Evolutionary conservation across 257 asterid species (phyloP), one percentile per base, ranked within the genome.

Genomic region (Avicennia marina): DNA sequence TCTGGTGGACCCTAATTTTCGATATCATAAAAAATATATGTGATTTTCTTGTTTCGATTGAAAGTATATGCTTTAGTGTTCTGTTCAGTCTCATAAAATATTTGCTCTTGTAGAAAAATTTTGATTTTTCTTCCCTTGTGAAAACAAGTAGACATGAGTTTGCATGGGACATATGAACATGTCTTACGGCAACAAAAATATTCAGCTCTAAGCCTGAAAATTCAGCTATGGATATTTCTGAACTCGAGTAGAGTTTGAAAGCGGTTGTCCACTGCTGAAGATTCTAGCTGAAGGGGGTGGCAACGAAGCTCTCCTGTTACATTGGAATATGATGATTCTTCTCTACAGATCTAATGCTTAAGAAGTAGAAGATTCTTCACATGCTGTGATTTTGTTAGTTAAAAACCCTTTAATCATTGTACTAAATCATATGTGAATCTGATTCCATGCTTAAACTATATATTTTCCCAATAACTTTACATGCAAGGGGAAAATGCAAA

Each of bases 401-500:
- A 13, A 24, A 21, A 6, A 5, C 32, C 24, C 5, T 31, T 6
- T 31, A 44, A 58, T 58, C 45, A 58, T 58, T 44, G 64, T 27
- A 10, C 45, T 59, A 10, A 45, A 45, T 59, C 65, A 44, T 31
- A 24, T 40, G 31, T 26, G 60, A 50, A 62, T 62, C 67, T 62
- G 58, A 60, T 61, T 41, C 53, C 51, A 29, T 58, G 10, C 64
- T 58, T 43, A 20, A 44, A 31, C 33, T n/a, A n/a, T n/a, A n/a
- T 44, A 17, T 4, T 43, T 6, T 15, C 10, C 0, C 32, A 21
- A 4, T 11, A 16, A 3, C 29, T 39, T 8, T 8, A 10, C 2
- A n/a, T n/a, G n/a, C n/a, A n/a, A n/a, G n/a, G n/a, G n/a, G n/a
- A n/a, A n/a, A n/a, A n/a, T n/a, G n/a, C n/a, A n/a, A n/a, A n/a